Base-by-base conservation (phyloP, 495 filamentous ascomycete species). In the Penicillium silybi region DNA sequence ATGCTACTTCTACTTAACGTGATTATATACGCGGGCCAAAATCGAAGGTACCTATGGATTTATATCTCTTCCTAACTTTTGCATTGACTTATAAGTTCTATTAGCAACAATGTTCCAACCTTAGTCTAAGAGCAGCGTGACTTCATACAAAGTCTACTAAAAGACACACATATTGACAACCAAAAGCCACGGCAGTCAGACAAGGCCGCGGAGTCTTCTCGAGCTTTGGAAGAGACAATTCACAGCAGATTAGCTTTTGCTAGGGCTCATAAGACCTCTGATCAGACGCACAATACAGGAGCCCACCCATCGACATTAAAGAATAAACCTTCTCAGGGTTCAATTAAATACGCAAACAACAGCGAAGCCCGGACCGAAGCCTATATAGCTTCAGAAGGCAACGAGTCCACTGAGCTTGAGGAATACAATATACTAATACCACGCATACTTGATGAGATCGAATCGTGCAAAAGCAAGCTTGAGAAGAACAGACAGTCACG, bases 1-100 rank as follows among this genome's bases (percentile, higher is more conserved):
- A 57, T 72, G 53, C 41, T 62, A 11, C 48, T 73, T 7, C 50
- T 72, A 54, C 52, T 74, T 0, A 65, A 69, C 51, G 71, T 74
- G 0, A 63, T 74, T 26, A 63, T 58, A 39, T 72, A 66, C 51
- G 68, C 68, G 15, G 53, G 62, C 15, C 61, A 66, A 19, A 22
- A 64, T 29, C 47, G 60, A 25, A 56, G 44, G 60, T 53, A 46
- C 27, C 46, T 41, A 19, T 47, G n/a, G n/a, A n/a, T n/a, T n/a
- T n/a, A n/a, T n/a, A n/a, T n/a, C n/a, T n/a, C n/a, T n/a, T n/a
- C n/a, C n/a, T n/a, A n/a, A n/a, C n/a, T n/a, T n/a, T n/a, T n/a
- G n/a, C n/a, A n/a, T n/a, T n/a, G n/a, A 40, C 10, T 48, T 15
- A 15, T 41, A 20, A 46, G 7, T 17, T 22, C 13, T 23, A 3